These are phyloP conservation scores for Fusarium graminum DNA, from an alignment of 2,329 filamentous ascomycete species.

Conservation along the genomic window DNA sequence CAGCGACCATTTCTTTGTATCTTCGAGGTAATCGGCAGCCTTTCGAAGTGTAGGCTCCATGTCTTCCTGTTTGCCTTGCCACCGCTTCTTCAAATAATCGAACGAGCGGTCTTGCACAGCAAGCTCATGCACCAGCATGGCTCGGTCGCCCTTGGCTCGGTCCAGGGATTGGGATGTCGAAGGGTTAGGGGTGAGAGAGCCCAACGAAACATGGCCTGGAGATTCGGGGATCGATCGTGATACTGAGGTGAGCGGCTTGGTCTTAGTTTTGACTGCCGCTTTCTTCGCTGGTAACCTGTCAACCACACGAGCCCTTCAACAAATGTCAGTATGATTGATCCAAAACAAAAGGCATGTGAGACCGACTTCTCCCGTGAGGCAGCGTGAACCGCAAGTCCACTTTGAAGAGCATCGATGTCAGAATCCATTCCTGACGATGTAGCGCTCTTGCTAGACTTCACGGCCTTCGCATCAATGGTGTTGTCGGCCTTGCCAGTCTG, in stretches of 20 bases:
- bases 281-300: conserved; percentile 54
- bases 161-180: conserved; percentile 65
- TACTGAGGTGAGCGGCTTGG: conserved; percentile 58
- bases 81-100: conserved; percentile 63
- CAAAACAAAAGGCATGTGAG: conserved; percentile 27
- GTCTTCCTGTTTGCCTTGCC: conserved; percentile 66
- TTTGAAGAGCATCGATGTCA: conserved; percentile 65
- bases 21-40: conserved; percentile 66
- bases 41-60: conserved; percentile 68
- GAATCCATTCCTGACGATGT: conserved; percentile 60
- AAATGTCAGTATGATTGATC: conserved; percentile 47
- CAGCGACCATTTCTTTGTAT: conserved; percentile 66
- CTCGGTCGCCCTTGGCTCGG: conserved; percentile 66
- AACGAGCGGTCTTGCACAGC: conserved; percentile 66
- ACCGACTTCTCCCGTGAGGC: conserved; percentile 55
- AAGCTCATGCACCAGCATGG: conserved; percentile 70
- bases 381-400: conserved; percentile 55
- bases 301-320: conserved; percentile 53
- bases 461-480: conserved; percentile 49
- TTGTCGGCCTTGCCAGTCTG: conserved; percentile 52
- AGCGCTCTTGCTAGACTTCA: conserved; percentile 53
- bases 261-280: conserved; percentile 56
- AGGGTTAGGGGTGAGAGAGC: conserved; percentile 65
- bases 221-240: conserved; percentile 63
- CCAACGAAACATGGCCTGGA: conserved; percentile 66